Percentiles rank a stretch among this genome's conserved stretches.
Conservation (phyloP, 1,139 yeast species). For the Scheffersomyces lignicola region DNA sequence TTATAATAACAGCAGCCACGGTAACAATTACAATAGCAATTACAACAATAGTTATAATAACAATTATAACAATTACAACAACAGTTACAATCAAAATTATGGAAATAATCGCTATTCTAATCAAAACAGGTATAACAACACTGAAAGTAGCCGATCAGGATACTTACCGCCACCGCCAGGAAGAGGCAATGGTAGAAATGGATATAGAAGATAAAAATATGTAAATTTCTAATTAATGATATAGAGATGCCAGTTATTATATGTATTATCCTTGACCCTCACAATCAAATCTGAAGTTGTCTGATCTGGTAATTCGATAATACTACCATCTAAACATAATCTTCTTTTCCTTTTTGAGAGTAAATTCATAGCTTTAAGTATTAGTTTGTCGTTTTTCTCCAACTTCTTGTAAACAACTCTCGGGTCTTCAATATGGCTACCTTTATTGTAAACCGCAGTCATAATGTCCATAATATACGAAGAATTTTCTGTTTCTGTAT, state of each 20-base stretch:
- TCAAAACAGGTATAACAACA: constrained; percentile 5
- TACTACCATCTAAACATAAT: constrained; percentile 57
- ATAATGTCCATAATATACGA: constrained; percentile 55
- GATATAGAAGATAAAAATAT: constrained; percentile 17
- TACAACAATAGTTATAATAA: constrained; percentile 12
- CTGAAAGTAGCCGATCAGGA: constrained; percentile 10
- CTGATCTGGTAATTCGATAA: constrained; percentile 30
- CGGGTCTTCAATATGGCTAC: constrained; percentile 49
- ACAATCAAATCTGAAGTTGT: constrained; percentile 19
- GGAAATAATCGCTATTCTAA: constrained; percentile 13
- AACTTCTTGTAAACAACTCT: constrained; percentile 46
- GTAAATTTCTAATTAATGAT: constrained; percentile 11
- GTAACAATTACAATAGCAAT: constrained; percentile 10
- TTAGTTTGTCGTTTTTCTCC: constrained; percentile 20
- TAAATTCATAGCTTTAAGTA: constrained; percentile 22
- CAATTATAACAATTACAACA: constrained; percentile 12
- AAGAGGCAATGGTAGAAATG: constrained; percentile 15
- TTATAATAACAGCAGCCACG: too few species aligned
- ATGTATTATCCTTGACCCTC: constrained; percentile 19
- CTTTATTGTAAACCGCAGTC: constrained; percentile 57
- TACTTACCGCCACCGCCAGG: constrained; percentile 13
- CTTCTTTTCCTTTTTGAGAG: constrained; percentile 28
- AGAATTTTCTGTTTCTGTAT: constrained; percentile 26
- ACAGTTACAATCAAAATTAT: constrained; percentile 9
- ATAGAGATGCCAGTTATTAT: constrained; percentile 24